Conservation (phyloP, 2,329 filamentous ascomycete genomes). For the Arthrocladium fulminans region DNA sequence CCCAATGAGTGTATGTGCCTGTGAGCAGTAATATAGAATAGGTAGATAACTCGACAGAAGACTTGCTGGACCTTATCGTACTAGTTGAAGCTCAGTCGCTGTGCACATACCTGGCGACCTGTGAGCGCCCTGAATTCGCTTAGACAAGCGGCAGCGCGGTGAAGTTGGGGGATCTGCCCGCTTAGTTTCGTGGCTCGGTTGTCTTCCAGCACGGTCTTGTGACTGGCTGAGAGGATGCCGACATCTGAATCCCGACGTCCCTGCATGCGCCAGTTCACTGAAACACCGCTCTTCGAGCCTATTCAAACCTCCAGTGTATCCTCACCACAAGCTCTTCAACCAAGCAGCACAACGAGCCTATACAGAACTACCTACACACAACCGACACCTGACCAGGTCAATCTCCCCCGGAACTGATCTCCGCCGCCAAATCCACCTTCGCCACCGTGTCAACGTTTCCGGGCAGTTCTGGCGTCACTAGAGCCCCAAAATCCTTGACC, state of each 20-base stretch:
- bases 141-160: neutral
- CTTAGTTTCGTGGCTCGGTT: neutral
- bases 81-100: too few relatives aligned
- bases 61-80: too few relatives aligned
- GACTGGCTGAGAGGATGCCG: neutral
- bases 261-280: neutral
- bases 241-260: neutral
- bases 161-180: neutral
- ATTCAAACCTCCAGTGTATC: neutral
- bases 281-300: neutral
- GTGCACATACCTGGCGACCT: too few relatives aligned
- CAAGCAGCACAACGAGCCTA: neutral
- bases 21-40: too few relatives aligned
- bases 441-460: neutral
- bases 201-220: neutral
- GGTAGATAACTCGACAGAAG: too few relatives aligned
- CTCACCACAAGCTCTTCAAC: neutral
- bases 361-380: neutral
- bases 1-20: too few relatives aligned
- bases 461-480: constrained; percentile 6
- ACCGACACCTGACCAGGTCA: neutral
- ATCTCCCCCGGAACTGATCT: neutral
- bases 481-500: neutral
- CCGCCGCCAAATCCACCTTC: neutral
- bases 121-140: too few relatives aligned